These are phyloP conservation scores for Coniosporium tulheliwenetii DNA, from an alignment of 2,329 filamentous ascomycete genomes.

Conservation along the genomic window DNA sequence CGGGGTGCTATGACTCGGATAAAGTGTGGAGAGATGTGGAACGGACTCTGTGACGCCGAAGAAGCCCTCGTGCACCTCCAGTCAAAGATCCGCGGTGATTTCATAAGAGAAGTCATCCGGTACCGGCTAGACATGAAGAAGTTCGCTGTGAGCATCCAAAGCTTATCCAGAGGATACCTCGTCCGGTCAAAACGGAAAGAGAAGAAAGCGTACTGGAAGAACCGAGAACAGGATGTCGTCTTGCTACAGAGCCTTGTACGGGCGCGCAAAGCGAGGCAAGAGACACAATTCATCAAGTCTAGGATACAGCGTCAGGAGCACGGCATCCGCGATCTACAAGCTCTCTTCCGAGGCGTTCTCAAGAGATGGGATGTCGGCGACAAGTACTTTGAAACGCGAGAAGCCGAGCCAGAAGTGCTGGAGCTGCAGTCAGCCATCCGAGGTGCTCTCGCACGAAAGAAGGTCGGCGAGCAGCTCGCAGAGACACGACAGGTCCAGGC, in stretches of 20 bases:
- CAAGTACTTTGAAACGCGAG: slow-evolving; percentile 46
- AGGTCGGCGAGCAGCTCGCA: slow-evolving; percentile 13
- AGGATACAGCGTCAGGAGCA: slow-evolving; percentile 28
- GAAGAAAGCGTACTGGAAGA: slow-evolving; percentile 53
- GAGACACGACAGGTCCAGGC: slow-evolving; percentile 6
- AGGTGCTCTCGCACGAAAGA: slow-evolving; percentile 46
- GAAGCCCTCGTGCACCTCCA: slow-evolving; percentile 67
- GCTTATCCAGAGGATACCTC: slow-evolving; percentile 60
- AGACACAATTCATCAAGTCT: slow-evolving; percentile 30
- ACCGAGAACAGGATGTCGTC: slow-evolving; percentile 55
- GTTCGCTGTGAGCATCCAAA: slow-evolving; percentile 70
- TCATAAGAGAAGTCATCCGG: slow-evolving; percentile 63
- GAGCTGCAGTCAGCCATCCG: slow-evolving; percentile 40
- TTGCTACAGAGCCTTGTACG: slow-evolving; percentile 70
- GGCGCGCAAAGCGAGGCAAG: slow-evolving; percentile 39
- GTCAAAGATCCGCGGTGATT: slow-evolving; percentile 74
- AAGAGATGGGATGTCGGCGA: slow-evolving; percentile 23
- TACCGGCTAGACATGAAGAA: slow-evolving; percentile 72
- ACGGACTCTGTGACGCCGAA: slow-evolving; percentile 77
- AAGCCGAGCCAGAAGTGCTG: slow-evolving; percentile 44
- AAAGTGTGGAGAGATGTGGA: slow-evolving; percentile 68
- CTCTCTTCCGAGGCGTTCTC: slow-evolving; percentile 35
- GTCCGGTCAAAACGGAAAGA: slow-evolving; percentile 47
- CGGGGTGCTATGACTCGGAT: slow-evolving; percentile 68
- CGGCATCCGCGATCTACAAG: slow-evolving; percentile 37